Evolutionary conservation across 495 filamentous ascomycete genomes (phyloP), one percentile per base, ranked within the genome.

Genomic region (Parathielavia hyrcaniae): DNA sequence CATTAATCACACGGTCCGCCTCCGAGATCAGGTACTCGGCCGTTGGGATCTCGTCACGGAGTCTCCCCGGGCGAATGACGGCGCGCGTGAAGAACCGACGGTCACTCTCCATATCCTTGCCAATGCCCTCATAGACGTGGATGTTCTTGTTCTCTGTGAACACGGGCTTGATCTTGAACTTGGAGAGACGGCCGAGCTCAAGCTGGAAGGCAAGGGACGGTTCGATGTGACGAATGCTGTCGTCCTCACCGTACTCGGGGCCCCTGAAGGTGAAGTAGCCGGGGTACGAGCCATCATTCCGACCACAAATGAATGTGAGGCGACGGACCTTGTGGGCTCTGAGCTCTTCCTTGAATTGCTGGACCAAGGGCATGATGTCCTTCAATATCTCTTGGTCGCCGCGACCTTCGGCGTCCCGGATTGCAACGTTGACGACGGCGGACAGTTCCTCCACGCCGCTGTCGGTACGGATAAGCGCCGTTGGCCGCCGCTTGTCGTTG

Each of bases 131-230:
- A 75, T 97, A 98, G 50, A 98, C 90, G 75, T 97, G 95, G 59
- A 98, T 97, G 76, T 95, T 96, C 60, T 92, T 85, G 77, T 98
- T 98, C 73, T 97, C 92, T 0, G 95, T 97, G 79, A 98, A 98
- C 44, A 97, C 89, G 1, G 93, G 91, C 74, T 90, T 93, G 76
- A 97, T 92, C 72, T 87, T 85, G 84, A 98, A 98, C 71, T 97
- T 97, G 65, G 89, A 87, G 43, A 98, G 83, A 73, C 93, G 86
- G 20, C 86, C 85, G 58, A 98, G 82, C 72, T 98, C 93, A 64
- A 97, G 85, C 80, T 98, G 93, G 88, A 97, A 98, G 65, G 93
- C 91, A 66, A 96, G 77, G 50, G 93, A 92, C 43, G 93, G 93
- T 75, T 98, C 93, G 59, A 84, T 91, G 74, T 98, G 95, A 76